Base-by-base conservation (phyloP, 1,284 basidiomycete species). In the Fomes fomentarius region DNA sequence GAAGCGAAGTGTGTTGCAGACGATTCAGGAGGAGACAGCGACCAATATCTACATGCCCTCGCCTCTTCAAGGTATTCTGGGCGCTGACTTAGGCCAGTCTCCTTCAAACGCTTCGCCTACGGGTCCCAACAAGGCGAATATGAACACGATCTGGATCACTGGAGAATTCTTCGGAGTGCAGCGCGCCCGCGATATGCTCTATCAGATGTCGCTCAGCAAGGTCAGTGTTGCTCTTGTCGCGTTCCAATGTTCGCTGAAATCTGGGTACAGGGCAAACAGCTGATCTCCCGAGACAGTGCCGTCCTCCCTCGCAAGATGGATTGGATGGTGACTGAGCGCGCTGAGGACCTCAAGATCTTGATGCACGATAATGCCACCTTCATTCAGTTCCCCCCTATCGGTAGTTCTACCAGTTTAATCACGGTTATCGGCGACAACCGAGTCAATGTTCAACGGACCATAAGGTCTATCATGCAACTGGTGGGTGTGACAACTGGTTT, bases 311-410 rank as follows among this genome's bases (percentile, higher is more conserved):
- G 96, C 60, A 99, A 99, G 73, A 80, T 99, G 61, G 96, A 99
- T 69, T 98, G 96, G 96, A 91, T 99, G 83, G 86, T 98, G 52
- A 91, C 90, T 17, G 94, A 99, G 72, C 87, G 91, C 38, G 80
- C 92, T 28, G 96, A 98, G 54, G 94, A 97, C 63, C 77, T 98
- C 62, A 93, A 89, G 71, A 81, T 85, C 21, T 85, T 96, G 69
- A 98, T 98, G 95, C 87, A 87, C 66, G 96, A 98, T 77, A 98
- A 98, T 63, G 93, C 93, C 34, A 97, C 96, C 14, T 98, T 93
- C 71, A 92, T 98, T 64, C 90, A 94, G 66, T 94, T 98, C 65
- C 96, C 96, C 12, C 80, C 91, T 41, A 86, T 98, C 39, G 95
- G 94, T 42, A 93, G 89, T 65, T 93, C 93, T 45, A 91, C 92